Evolutionary conservation across 371 early-diverging fungal genomes (phyloP).

Genomic region (Apophysomyces sp.): DNA sequence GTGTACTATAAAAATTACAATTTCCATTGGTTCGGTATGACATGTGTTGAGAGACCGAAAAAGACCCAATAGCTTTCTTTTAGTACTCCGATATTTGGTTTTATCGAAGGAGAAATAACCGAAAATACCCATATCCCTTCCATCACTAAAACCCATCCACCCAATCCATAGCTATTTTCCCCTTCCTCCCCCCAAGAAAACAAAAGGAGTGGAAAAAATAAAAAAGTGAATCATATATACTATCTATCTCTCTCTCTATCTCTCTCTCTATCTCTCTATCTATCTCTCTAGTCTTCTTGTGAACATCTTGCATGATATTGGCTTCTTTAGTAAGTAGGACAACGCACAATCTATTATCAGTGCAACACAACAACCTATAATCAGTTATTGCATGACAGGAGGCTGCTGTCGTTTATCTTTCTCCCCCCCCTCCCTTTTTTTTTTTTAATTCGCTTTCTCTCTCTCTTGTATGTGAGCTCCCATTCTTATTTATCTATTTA

Average conservation of each 20-base stretch:
- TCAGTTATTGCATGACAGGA: conserved; percentile 1
- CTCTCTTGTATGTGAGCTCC: not conserved
- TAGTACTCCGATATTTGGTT: conserved; percentile 4
- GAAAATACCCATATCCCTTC: no score
- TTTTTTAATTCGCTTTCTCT: not conserved
- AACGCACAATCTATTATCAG: not conserved
- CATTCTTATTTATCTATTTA: no score
- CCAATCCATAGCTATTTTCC: no score
- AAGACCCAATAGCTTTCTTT: no score
- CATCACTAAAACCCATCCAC: no score
- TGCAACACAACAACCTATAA: conserved; percentile 1
- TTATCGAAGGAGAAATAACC: conserved; percentile 8
- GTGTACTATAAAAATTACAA: not conserved
- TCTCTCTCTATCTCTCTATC: not conserved
- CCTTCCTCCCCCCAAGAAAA: no score
- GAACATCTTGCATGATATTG: conserved; percentile 1
- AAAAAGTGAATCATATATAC: not conserved
- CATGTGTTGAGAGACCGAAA: not conserved
- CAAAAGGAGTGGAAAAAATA: not conserved
- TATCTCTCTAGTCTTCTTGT: not conserved
- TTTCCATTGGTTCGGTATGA: not conserved
- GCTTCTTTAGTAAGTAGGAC: not conserved
- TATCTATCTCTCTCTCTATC: not conserved
- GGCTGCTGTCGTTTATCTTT: not conserved
- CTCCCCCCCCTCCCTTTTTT: not conserved